Percentiles rank a stretch among this genome's conserved stretches.
These are phyloP conservation scores for Amanita brunnescens DNA, from an alignment of 768 basidiomycete species.

Conservation along the genomic window DNA sequence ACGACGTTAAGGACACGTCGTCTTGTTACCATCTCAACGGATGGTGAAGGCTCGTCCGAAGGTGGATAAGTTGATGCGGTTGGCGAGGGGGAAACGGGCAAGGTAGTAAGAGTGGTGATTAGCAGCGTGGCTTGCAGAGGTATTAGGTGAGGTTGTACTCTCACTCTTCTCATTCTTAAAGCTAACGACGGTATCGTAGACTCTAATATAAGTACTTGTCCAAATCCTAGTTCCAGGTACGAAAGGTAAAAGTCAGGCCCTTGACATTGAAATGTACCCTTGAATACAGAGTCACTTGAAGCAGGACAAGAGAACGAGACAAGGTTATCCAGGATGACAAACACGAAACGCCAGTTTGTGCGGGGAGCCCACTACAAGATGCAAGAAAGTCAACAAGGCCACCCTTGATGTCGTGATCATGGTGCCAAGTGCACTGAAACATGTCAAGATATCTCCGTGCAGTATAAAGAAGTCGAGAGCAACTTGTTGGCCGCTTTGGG, in stretches of 20 bases:
- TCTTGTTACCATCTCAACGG: too few species aligned
- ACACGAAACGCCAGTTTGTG: constrained; percentile 8
- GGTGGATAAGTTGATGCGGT: too few species aligned
- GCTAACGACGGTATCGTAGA: too few species aligned
- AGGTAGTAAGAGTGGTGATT: too few species aligned
- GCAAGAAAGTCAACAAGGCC: constrained; percentile 6
- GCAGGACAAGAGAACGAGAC: constrained; percentile 8
- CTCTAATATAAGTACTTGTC: too few species aligned
- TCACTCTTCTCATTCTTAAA: too few species aligned
- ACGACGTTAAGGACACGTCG: too few species aligned
- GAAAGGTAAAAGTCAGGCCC: constrained; percentile 1
- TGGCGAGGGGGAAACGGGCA: too few species aligned
- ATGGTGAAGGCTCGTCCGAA: too few species aligned
- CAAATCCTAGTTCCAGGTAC: not conserved
- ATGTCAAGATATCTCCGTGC: not conserved
- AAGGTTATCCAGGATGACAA: constrained; percentile 7
- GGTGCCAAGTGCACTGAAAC: constrained; percentile 1
- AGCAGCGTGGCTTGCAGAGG: too few species aligned
- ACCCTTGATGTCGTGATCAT: constrained; percentile 7
- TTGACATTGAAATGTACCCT: constrained; percentile 2
- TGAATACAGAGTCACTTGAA: constrained; percentile 6
- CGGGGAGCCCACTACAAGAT: constrained; percentile 6
- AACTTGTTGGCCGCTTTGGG: constrained; percentile 2
- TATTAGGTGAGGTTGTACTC: too few species aligned
- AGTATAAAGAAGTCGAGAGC: not conserved